Evolutionary conservation across 1,284 basidiomycete genomes (phyloP).

Genomic region (Moesziomyces globuligerus): DNA sequence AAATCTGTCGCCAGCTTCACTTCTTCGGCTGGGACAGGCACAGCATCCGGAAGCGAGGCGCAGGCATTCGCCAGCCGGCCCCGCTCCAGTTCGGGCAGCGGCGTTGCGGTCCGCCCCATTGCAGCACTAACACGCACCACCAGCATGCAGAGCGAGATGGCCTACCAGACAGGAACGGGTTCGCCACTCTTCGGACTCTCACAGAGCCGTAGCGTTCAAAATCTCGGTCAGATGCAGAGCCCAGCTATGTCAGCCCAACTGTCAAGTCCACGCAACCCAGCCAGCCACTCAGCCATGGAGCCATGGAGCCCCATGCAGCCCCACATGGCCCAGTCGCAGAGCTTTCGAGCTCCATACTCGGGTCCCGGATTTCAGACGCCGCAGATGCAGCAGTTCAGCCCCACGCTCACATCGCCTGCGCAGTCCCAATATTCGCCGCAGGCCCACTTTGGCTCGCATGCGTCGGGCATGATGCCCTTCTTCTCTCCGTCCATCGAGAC

Average conservation of each 20-base stretch:
- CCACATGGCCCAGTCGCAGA: conserved; percentile 28
- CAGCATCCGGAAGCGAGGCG: conserved; percentile 20
- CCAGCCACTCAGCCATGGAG: conserved; percentile 15
- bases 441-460: conserved; percentile 33
- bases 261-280: conserved; percentile 28
- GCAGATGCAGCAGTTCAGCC: conserved; percentile 45
- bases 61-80: conserved; percentile 13
- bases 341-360: conserved; percentile 26
- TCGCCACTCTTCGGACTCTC: conserved; percentile 23
- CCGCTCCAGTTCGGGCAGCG: conserved; percentile 37
- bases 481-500: conserved; percentile 40
- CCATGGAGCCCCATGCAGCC: conserved; percentile 35
- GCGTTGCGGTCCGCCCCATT: conserved; percentile 18
- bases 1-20: conserved; percentile 54
- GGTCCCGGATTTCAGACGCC: conserved; percentile 44
- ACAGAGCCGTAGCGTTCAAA: conserved; percentile 44
- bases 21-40: conserved; percentile 36
- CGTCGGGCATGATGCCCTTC: conserved; percentile 28
- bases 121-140: conserved; percentile 37
- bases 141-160: conserved; percentile 45
- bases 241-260: conserved; percentile 24
- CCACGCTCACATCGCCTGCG: conserved; percentile 38
- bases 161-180: conserved; percentile 6
- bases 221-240: conserved; percentile 31
- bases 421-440: conserved; percentile 51